Conservation (phyloP, 768 basidiomycete species). For the Leucosporidium yakuticum region DNA sequence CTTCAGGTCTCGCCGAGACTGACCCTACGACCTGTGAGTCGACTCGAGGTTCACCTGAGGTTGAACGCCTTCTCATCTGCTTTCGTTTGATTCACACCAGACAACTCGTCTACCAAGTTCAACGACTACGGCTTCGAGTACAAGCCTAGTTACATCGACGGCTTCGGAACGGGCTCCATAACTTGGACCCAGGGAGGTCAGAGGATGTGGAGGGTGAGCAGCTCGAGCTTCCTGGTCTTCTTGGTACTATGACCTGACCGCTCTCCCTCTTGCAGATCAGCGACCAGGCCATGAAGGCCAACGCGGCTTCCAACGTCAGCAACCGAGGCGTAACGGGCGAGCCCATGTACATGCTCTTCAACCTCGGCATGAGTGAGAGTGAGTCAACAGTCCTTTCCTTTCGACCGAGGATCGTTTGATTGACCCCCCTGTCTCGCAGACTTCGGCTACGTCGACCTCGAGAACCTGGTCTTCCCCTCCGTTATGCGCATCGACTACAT, state of each 20-base stretch:
- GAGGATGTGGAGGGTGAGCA: constrained; percentile 64
- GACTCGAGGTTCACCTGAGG: constrained; percentile 52
- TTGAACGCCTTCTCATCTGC: neutral
- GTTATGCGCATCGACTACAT: constrained; percentile 81
- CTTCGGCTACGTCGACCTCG: constrained; percentile 50
- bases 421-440: neutral
- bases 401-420: neutral
- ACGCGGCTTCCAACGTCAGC: constrained; percentile 55
- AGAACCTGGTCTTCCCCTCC: constrained; percentile 62
- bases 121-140: constrained; percentile 43
- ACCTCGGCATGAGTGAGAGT: constrained; percentile 28
- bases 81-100: neutral
- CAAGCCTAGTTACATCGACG: constrained; percentile 46
- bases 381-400: neutral
- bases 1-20: constrained; percentile 59
- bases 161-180: constrained; percentile 59
- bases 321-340: constrained; percentile 74
- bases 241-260: neutral
- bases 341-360: constrained; percentile 55
- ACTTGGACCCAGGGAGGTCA: constrained; percentile 69
- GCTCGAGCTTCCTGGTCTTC: constrained; percentile 40
- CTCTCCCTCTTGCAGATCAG: constrained; percentile 48
- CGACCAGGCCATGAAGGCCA: constrained; percentile 59
- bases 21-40: constrained; percentile 47
- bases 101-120: constrained; percentile 43